A percentile compares a stretch with the other conserved stretches of the same genome.
Evolutionary conservation across 2,329 filamentous ascomycete species (phyloP).

Genomic region (Colletotrichum navitas): DNA sequence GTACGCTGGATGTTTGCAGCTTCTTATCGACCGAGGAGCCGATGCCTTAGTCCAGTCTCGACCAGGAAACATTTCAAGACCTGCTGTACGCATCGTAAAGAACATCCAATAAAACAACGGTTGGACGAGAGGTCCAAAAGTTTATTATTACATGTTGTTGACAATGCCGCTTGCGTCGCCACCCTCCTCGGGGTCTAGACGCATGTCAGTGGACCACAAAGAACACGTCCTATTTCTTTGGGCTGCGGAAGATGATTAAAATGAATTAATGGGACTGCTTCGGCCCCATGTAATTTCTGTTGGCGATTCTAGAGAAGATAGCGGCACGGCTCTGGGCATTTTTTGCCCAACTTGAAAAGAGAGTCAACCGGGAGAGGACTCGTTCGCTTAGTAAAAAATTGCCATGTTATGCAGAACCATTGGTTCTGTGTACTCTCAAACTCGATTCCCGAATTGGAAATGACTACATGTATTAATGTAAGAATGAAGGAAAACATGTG

Average conservation of each 20-base stretch:
- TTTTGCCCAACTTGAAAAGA: conserved; percentile 1
- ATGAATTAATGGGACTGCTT: not conserved
- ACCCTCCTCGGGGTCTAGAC: not conserved
- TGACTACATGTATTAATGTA: conserved; percentile 15
- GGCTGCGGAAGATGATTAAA: not conserved
- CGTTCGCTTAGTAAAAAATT: no score
- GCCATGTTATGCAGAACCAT: not conserved
- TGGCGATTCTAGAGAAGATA: not conserved
- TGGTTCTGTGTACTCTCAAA: not conserved
- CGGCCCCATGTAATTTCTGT: not conserved
- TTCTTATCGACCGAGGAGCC: not conserved
- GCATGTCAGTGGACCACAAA: not conserved
- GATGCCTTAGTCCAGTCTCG: not conserved
- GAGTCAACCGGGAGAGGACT: not conserved
- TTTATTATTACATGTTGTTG: not conserved
- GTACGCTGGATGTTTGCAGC: not conserved
- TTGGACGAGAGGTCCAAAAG: not conserved
- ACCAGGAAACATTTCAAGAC: not conserved
- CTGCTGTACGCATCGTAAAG: not conserved
- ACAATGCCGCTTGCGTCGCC: not conserved
- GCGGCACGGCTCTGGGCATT: not conserved
- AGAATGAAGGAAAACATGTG: not conserved
- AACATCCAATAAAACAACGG: no score
- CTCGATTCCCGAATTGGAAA: not conserved
- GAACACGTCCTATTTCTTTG: no score